Base-by-base conservation (phyloP, 148 eudicot genomes). In the Simmondsia chinensis region DNA sequence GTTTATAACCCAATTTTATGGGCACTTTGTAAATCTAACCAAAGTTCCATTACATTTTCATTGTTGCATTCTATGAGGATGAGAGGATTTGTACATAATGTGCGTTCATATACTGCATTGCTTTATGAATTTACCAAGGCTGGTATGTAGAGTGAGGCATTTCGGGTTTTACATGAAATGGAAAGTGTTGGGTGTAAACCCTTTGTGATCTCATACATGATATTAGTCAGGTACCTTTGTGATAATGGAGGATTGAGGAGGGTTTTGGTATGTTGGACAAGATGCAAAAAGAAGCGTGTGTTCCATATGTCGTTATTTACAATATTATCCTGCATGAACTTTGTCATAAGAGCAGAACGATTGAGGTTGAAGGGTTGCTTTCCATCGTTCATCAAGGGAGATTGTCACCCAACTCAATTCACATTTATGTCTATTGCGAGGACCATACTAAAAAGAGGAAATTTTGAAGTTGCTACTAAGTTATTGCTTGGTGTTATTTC, bases 101-200 rank as follows among this genome's bases (percentile, higher is more conserved):
- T 51, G 24, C 61, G 76, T 46, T 64, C 83, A 5, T 77, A 73
- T 45, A 76, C 89, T n/a, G 80, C 83, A 50, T 58, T 81, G 38
- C 52, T 81, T 32, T 65, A 73, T 38, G 83, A 76, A 16, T 65
- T 73, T 52, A 20, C 75, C 57, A 65, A 36, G 54, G 68, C 68
- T 21, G 57, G 50, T 23, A 49, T 59, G 56, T 68, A 64, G 75
- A 46, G 46, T 33, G 78, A 77, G 20, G 57, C 49, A 17, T 60
- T 33, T 36, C 39, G 17, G 33, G 68, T 81, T 49, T 63, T 81
- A 12, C 37, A 40, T 24, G 68, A 58, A 59, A 81, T 76, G 89
- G 52, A 51, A 54, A 21, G 14, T 33, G 56, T 33, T 26, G 73
- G 75, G 23, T 56, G 53, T 58, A 56, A 62, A 26, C 78, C 84